Conservation (phyloP, 148 eudicot genomes). For the Vaccinium macrocarpon region DNA sequence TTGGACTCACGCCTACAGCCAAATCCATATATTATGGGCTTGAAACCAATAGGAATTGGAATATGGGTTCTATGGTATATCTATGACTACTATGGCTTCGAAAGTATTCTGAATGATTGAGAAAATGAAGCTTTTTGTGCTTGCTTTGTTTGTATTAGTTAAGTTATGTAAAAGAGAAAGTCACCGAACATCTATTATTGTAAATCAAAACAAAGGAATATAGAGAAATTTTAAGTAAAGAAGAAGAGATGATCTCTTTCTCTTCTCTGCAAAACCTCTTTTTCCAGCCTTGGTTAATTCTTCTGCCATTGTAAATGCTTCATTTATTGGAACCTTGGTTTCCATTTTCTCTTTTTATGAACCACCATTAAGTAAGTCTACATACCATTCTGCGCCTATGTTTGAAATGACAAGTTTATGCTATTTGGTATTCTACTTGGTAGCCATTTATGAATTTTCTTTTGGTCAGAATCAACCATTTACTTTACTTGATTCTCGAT, state of each 20-base stretch:
- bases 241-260: neutral
- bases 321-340: neutral
- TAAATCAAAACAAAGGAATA: neutral
- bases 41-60: conserved; percentile 7
- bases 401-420: neutral
- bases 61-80: neutral
- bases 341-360: neutral
- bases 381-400: neutral
- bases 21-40: neutral
- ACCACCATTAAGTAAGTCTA: neutral
- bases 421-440: neutral
- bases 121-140: neutral
- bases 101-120: neutral
- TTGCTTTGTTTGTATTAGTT: neutral
- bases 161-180: neutral
- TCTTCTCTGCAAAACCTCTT: neutral
- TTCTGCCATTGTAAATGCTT: neutral
- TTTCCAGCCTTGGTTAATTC: neutral
- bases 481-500: conserved; percentile 55
- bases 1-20: neutral
- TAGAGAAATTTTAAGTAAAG: neutral
- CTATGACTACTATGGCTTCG: neutral
- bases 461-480: neutral
- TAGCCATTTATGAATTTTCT: neutral
- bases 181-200: neutral